A percentile compares a stretch with the other conserved stretches of the same genome.
phyloP scores from a whole-genome alignment of 1,284 basidiomycete species.

The Ceratorhiza oryzae-sativae region DNA sequence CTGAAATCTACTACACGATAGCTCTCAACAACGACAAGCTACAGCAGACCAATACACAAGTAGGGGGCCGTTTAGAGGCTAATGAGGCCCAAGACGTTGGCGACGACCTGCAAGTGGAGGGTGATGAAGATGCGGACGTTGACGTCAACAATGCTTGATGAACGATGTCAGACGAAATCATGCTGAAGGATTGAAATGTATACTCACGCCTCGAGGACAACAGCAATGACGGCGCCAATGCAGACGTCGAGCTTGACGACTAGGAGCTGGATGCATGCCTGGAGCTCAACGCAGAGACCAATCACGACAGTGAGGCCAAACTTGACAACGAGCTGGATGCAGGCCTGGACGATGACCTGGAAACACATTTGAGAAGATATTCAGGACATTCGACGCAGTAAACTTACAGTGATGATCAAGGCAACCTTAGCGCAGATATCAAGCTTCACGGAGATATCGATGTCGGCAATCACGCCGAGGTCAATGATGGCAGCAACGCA shows the following conservation, averaged over 20 bases:
- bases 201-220: conserved; percentile 12
- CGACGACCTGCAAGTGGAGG: neutral
- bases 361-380: neutral
- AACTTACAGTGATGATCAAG: neutral
- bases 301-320: neutral
- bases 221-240: conserved; percentile 6
- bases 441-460: neutral
- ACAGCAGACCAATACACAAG: no score
- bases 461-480: neutral
- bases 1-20: no score
- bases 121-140: neutral
- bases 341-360: conserved; percentile 13
- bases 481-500: conserved; percentile 1
- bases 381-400: neutral
- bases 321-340: neutral
- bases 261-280: conserved; percentile 1
- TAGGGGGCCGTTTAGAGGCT: no score
- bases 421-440: neutral
- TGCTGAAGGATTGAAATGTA: no score
- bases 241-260: conserved; percentile 5
- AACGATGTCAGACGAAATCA: neutral
- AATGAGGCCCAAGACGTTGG: neutral
- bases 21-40: no score
- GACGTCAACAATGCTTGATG: neutral
- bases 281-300: neutral